Evolutionary conservation across 1,284 basidiomycete genomes (phyloP).

Genomic region (Sparassis latifolia): DNA sequence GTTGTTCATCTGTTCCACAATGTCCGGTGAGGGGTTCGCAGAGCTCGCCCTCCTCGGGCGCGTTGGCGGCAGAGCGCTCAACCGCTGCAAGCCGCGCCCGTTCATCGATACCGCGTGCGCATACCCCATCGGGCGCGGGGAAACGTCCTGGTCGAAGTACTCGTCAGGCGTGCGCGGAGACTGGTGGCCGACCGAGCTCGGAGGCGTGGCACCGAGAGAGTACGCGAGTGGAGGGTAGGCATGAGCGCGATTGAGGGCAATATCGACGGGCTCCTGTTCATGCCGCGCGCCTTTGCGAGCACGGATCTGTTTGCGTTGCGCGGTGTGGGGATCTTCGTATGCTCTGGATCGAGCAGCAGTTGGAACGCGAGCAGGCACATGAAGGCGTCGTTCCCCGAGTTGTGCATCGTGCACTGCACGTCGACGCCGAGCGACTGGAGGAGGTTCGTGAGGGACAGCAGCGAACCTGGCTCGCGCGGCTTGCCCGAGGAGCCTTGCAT

Average conservation of each 20-base stretch:
- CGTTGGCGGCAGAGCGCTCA: neutral
- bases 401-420: conserved; percentile 43
- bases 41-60: neutral
- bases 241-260: conserved; percentile 15
- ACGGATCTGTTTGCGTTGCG: conserved; percentile 9
- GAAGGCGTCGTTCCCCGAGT: conserved; percentile 70
- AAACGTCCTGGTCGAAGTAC: conserved; percentile 6
- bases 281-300: neutral
- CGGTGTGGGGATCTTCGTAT: conserved; percentile 23
- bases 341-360: conserved; percentile 48
- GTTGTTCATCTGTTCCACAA: neutral
- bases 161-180: conserved; percentile 8
- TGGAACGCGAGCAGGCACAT: conserved; percentile 59
- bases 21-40: neutral
- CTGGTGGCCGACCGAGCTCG: conserved; percentile 5
- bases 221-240: conserved; percentile 11
- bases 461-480: conserved; percentile 39
- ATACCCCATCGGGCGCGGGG: neutral
- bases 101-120: conserved; percentile 1
- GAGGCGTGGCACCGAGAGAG: conserved; percentile 11
- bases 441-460: conserved; percentile 49
- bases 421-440: conserved; percentile 44
- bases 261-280: conserved; percentile 16
- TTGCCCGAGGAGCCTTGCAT: conserved; percentile 54
- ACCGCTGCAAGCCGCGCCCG: neutral